Conservation (phyloP, 805 yeast species). For the Starmerella potacharoeniae region DNA sequence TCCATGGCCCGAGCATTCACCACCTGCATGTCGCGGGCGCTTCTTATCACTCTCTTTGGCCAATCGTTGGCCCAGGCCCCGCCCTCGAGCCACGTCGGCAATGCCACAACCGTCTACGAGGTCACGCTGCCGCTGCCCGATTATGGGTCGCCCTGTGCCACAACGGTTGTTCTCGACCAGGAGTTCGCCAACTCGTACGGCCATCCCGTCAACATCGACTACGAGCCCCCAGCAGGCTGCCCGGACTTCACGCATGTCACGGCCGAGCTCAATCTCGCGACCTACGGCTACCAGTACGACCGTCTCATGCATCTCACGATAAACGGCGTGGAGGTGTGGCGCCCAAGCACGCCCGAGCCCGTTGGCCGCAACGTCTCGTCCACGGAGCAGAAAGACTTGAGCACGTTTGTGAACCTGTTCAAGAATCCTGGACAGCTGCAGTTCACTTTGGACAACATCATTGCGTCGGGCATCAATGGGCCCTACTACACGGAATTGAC, state of each 20-base stretch:
- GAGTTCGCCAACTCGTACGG: slow-evolving; percentile 29
- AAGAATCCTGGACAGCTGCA: slow-evolving; percentile 31
- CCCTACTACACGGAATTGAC: slow-evolving; percentile 42
- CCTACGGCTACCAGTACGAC: slow-evolving; percentile 31
- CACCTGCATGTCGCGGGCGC: not conserved
- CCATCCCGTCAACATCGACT: slow-evolving; percentile 23
- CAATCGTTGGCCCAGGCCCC: not conserved
- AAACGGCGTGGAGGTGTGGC: slow-evolving; percentile 57
- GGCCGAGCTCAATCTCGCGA: slow-evolving; percentile 24
- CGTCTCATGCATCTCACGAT: slow-evolving; percentile 36
- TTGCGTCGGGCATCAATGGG: slow-evolving; percentile 45
- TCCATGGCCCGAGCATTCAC: no score
- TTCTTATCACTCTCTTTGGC: not conserved
- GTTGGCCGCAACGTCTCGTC: slow-evolving; percentile 38
- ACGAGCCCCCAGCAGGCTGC: slow-evolving; percentile 26
- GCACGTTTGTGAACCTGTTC: slow-evolving; percentile 47
- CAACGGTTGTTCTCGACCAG: slow-evolving; percentile 19
- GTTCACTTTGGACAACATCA: slow-evolving; percentile 52
- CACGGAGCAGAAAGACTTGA: slow-evolving; percentile 53
- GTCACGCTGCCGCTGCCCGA: slow-evolving; percentile 10
- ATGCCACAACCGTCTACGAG: slow-evolving; percentile 3
- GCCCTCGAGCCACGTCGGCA: not conserved
- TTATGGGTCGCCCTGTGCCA: slow-evolving; percentile 11
- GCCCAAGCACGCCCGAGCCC: slow-evolving; percentile 69
- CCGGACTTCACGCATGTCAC: slow-evolving; percentile 28